Conservation (phyloP, 805 yeast genomes). For the Saccharomycopsis capsularis region DNA sequence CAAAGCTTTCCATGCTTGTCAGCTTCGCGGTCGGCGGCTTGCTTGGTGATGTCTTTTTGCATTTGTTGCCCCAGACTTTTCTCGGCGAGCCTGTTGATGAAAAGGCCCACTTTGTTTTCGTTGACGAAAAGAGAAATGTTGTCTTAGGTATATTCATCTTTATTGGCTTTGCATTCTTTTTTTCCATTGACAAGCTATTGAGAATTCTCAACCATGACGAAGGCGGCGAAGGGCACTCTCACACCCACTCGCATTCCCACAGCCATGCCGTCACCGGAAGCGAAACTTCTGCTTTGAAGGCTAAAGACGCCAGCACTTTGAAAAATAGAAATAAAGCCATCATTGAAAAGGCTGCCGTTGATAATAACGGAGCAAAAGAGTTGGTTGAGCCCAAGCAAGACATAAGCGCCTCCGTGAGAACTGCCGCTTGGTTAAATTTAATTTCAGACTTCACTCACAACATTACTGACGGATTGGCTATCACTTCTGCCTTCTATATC, state of each 20-base stretch:
- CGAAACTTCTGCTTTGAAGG: constrained; percentile 21
- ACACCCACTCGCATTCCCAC: constrained; percentile 41
- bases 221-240: constrained; percentile 31
- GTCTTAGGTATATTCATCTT: constrained; percentile 50
- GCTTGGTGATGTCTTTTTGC: constrained; percentile 68
- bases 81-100: constrained; percentile 42
- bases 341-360: constrained; percentile 26
- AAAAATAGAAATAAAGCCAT: constrained; percentile 23
- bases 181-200: constrained; percentile 54
- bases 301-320: constrained; percentile 17
- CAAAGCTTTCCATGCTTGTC: constrained; percentile 46
- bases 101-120: constrained; percentile 38
- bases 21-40: constrained; percentile 74
- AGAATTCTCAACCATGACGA: constrained; percentile 39
- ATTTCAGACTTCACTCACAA: constrained; percentile 70
- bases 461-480: constrained; percentile 70
- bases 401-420: constrained; percentile 31
- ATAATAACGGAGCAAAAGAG: constrained; percentile 20
- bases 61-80: constrained; percentile 63
- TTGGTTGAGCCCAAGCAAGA: constrained; percentile 27
- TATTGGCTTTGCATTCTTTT: constrained; percentile 53
- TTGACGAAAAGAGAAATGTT: constrained; percentile 44
- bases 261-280: constrained; percentile 33
- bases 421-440: constrained; percentile 57
- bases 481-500: constrained; percentile 62